phyloP scores from a whole-genome alignment of 805 yeast genomes.

The Metschnikowia colocasiae region DNA sequence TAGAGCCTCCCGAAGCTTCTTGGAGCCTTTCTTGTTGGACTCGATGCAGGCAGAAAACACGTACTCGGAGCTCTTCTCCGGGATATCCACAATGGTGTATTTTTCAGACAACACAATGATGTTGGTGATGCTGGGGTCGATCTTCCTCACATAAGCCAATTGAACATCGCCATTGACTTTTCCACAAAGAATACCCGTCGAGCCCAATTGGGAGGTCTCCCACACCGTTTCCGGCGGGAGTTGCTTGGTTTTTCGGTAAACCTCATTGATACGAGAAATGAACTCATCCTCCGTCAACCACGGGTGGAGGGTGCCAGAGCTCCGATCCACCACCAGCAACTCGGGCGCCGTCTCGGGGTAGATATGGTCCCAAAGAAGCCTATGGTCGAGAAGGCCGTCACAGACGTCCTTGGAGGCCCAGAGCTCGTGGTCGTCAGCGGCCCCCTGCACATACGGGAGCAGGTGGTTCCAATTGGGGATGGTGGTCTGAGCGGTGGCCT shows the following conservation, averaged over 20 bases:
- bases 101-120: conserved; percentile 27
- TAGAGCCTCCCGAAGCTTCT: conserved; percentile 48
- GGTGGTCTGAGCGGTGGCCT: conserved; percentile 4
- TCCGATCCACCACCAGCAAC: conserved; percentile 20
- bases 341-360: conserved; percentile 11
- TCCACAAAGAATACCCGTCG: conserved; percentile 31
- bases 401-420: conserved; percentile 50
- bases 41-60: conserved; percentile 21
- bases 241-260: conserved; percentile 7
- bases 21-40: conserved; percentile 62
- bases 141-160: conserved; percentile 6
- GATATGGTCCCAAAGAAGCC: conserved; percentile 50
- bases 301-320: conserved; percentile 20
- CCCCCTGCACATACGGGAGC: conserved; percentile 75
- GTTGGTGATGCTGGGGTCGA: conserved; percentile 5
- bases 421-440: conserved; percentile 90
- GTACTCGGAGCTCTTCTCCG: conserved; percentile 8
- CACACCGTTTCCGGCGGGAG: background rate
- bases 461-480: conserved; percentile 11
- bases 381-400: conserved; percentile 50
- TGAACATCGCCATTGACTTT: conserved; percentile 17
- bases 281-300: conserved; percentile 26
- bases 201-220: conserved; percentile 15
- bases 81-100: conserved; percentile 5
- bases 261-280: conserved; percentile 14